These are phyloP conservation scores for Thielaviopsis punctulata DNA, from an alignment of 2,329 filamentous ascomycete genomes.

Conservation along the genomic window DNA sequence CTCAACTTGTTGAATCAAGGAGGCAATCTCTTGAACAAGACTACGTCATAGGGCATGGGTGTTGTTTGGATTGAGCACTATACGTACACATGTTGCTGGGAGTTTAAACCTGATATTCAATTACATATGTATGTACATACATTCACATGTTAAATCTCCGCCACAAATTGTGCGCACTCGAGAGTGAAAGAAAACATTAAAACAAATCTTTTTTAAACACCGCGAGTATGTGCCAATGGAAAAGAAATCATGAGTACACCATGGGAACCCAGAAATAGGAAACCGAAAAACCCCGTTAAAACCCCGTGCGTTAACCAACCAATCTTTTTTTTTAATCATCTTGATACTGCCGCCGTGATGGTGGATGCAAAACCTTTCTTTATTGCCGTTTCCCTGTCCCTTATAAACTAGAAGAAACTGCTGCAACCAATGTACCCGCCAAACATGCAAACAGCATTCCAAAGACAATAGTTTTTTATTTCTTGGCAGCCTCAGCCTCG, in stretches of 20 bases:
- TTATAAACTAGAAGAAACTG: conserved; percentile 12
- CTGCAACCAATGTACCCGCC: conserved; percentile 9
- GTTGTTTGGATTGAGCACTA: not conserved
- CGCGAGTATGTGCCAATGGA: not conserved
- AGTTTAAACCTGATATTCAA: too few relatives aligned
- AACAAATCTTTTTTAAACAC: conserved; percentile 6
- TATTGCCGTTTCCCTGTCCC: conserved; percentile 11
- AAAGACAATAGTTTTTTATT: conserved; percentile 37
- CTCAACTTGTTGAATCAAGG: conserved; percentile 33
- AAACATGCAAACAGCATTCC: conserved; percentile 9
- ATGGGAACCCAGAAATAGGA: conserved; percentile 22
- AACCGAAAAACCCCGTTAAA: conserved; percentile 20
- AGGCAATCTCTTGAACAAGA: conserved; percentile 24
- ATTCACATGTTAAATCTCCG: too few relatives aligned
- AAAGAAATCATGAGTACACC: conserved; percentile 12
- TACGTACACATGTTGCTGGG: not conserved
- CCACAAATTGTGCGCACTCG: too few relatives aligned
- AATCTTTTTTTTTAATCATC: conserved; percentile 12
- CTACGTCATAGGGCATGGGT: conserved; percentile 6
- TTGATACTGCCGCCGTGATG: conserved; percentile 2
- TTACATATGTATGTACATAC: too few relatives aligned
- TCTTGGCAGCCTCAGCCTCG: conserved; percentile 71
- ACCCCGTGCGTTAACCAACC: conserved; percentile 16
- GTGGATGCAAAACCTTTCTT: conserved; percentile 21
- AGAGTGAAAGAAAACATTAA: not conserved